Percentiles rank a stretch among this genome's conserved stretches.
Conservation (phyloP, 1,284 basidiomycete species). For the Irpex sp. region DNA sequence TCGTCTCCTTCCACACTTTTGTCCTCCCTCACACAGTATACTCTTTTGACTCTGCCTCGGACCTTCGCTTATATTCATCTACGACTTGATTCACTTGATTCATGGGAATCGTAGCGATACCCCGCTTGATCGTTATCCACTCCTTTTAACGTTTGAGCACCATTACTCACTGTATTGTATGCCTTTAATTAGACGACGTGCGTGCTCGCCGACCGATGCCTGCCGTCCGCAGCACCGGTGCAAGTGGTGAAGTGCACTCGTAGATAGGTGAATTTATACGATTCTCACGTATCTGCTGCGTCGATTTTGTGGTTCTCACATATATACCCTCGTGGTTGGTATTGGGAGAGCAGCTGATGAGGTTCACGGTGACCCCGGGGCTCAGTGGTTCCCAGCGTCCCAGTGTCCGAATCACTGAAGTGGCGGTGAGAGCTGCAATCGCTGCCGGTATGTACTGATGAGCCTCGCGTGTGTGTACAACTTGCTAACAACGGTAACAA, state of each 20-base stretch:
- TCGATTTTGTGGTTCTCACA: neutral
- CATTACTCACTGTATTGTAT: conserved; percentile 1
- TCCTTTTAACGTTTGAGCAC: conserved; percentile 10
- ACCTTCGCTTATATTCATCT: conserved; percentile 6
- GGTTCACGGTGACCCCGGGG: too few species aligned
- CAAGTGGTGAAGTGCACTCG: neutral
- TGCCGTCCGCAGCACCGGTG: neutral
- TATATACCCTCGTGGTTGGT: neutral
- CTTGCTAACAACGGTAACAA: too few species aligned
- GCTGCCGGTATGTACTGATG: too few species aligned
- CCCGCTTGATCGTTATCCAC: conserved; percentile 13
- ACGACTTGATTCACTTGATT: neutral
- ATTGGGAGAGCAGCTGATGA: too few species aligned
- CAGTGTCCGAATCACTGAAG: too few species aligned
- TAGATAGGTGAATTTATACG: neutral
- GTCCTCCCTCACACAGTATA: conserved; percentile 6
- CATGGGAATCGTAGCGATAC: conserved; percentile 13
- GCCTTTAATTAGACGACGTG: neutral
- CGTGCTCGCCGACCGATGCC: neutral
- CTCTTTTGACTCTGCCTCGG: conserved; percentile 5
- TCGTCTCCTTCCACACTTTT: neutral
- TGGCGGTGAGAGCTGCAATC: too few species aligned
- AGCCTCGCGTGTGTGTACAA: too few species aligned
- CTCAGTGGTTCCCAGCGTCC: too few species aligned
- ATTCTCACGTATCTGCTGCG: neutral